Evolutionary conservation across 2,329 filamentous ascomycete species (phyloP), one percentile per base, ranked within the genome.

Genomic region (Penicillium sp.): DNA sequence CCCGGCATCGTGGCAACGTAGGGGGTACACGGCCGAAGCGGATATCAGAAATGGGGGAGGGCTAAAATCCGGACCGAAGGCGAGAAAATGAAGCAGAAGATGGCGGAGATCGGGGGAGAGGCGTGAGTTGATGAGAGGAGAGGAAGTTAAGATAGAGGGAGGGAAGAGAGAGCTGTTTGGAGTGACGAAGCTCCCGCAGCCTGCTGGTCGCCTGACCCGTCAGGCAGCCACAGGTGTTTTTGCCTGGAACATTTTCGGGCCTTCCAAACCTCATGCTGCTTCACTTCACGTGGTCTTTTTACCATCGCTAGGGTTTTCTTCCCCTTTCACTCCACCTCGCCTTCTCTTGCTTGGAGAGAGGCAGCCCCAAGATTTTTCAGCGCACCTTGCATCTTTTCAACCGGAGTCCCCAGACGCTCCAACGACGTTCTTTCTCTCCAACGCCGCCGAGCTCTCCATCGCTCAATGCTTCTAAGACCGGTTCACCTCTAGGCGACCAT

Each of bases 1-100:
- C 92, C 92, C 68, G 90, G 87, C 94, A 99, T 99, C 68, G 70
- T 87, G 77, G 60, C 51, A 56, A 62, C 53, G 59, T 54, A 54
- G 54, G 51, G 39, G 57, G 44, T 69, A 52, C 57, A 71, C 21
- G 63, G 66, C 23, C 52, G 60, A 49, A 72, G 62, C 26, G 68
- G 68, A 27, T 73, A 52, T 54, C 37, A 64, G 27, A 29, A 27
- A 29, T 20, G 9, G 9, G 15, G n/a, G 12, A 29, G 10, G 29
- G 8, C n/a, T 3, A n/a, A 29, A 20, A 29, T 29, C 26, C 39
- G 4, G 13, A 26, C 9, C 17, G 17, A 21, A 29, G 7, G 15
- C 20, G 20, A 9, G 24, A 12, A 36, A 24, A 41, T 45, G 26
- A 36, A 27, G 29, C 17, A 55, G 61, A 71, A 26, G 21, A 26